A percentile compares a stretch with the other conserved stretches of the same genome.
These are phyloP conservation scores for Colletotrichum noveboracense DNA, from an alignment of 2,329 filamentous ascomycete genomes.

Conservation along the genomic window DNA sequence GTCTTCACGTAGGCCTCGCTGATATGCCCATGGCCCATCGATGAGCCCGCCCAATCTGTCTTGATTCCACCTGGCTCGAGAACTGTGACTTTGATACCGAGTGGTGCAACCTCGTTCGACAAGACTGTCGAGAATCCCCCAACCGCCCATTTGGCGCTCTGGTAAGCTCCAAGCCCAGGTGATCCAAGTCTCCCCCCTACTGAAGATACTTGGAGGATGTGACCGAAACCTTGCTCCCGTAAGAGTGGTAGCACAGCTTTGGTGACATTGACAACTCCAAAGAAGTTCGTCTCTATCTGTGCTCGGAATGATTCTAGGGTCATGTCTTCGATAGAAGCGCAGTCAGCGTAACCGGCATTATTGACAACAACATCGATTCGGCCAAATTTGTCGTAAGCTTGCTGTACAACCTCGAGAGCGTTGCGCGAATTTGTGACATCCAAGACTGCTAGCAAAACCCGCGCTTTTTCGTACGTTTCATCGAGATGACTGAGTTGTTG, in stretches of 20 bases:
- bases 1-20: slow-evolving; percentile 39
- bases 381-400: slow-evolving; percentile 44
- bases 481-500: not conserved
- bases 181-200: slow-evolving; percentile 35
- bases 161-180: slow-evolving; percentile 39
- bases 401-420: not conserved
- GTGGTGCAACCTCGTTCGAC: slow-evolving; percentile 34
- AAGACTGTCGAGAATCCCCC: slow-evolving; percentile 42
- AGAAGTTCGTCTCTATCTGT: slow-evolving; percentile 66
- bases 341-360: slow-evolving; percentile 64
- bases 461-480: not conserved
- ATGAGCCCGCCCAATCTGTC: slow-evolving; percentile 41
- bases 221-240: slow-evolving; percentile 30
- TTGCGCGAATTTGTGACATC: not conserved
- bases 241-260: slow-evolving; percentile 35
- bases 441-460: not conserved
- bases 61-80: slow-evolving; percentile 45
- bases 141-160: slow-evolving; percentile 44
- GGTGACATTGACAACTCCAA: slow-evolving; percentile 56
- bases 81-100: slow-evolving; percentile 43
- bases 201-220: slow-evolving; percentile 45
- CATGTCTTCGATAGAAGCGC: slow-evolving; percentile 58
- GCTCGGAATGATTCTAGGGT: slow-evolving; percentile 51
- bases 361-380: slow-evolving; percentile 65
- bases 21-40: slow-evolving; percentile 28